These are phyloP conservation scores for Clavispora vitiphila DNA, from an alignment of 805 yeast species.

Conservation along the genomic window DNA sequence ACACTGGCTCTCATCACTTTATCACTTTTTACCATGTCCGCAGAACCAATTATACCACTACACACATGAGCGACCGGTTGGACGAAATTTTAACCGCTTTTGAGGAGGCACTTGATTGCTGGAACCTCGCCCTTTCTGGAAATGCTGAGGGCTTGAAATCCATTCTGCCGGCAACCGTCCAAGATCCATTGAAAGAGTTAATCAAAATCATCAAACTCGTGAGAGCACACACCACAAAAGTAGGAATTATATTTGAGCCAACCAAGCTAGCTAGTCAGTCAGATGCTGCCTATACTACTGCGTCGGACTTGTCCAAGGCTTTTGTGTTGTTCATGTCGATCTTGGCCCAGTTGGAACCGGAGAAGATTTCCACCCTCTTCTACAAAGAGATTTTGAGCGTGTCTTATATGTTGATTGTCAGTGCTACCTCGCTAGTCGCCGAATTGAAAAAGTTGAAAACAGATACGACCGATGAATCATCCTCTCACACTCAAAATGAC, in stretches of 20 bases:
- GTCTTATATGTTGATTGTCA: constrained; percentile 15
- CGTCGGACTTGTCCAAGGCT: constrained; percentile 42
- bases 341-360: constrained; percentile 25
- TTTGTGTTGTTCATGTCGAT: constrained; percentile 44
- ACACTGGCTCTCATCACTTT: not conserved
- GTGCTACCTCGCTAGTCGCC: constrained; percentile 18
- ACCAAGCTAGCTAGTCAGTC: constrained; percentile 37
- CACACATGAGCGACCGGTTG: not conserved
- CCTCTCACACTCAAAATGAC: not conserved
- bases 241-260: constrained; percentile 66
- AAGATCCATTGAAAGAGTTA: constrained; percentile 51
- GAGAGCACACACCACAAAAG: constrained; percentile 73
- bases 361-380: constrained; percentile 32
- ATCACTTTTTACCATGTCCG: not conserved
- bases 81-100: constrained; percentile 11
- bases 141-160: constrained; percentile 3
- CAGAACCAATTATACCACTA: too few relatives aligned
- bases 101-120: constrained; percentile 14
- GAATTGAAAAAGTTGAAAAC: constrained; percentile 22
- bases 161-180: constrained; percentile 23
- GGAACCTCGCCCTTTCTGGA: constrained; percentile 9
- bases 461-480: constrained; percentile 10
- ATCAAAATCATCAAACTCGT: constrained; percentile 54
- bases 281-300: constrained; percentile 46
- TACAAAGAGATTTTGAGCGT: constrained; percentile 28